Evolutionary conservation across 2,329 filamentous ascomycete genomes (phyloP), one percentile per base, ranked within the genome.

Genomic region (Cordyceps militaris): DNA sequence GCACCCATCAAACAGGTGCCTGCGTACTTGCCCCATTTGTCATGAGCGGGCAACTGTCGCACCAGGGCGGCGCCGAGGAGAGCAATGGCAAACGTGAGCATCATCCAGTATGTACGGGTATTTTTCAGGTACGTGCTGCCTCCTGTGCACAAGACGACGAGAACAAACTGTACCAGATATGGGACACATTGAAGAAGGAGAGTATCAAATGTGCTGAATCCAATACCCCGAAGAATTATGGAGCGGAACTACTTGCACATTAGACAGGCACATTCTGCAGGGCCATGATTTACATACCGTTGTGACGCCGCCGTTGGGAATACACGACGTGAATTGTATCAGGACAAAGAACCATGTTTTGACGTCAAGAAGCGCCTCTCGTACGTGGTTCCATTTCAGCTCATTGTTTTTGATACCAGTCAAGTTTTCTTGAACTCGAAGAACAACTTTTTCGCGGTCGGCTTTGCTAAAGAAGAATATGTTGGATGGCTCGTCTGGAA

Each of bases 281-380:
- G 48, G 32, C 48, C 7, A 23, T 40, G 13, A n/a, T 51, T 21
- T 21, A 60, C 52, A 46, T 46, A 32, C 52, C 5, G 80, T 82
- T 0, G 77, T 75, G 36, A 84, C 82, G 3, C 82, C 81, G 0
- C 82, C 81, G 52, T 76, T 81, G 0, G 81, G 76, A 23, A 86
- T 69, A 1, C 68, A 70, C 10, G 2, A 49, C 5, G 1, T 4
- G 0, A 1, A 6, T 2, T 77, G 58, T 77, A 69, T 1, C 65
- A 61, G 44, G 75, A 75, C 71, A 72, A 76, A 1, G 3, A 70
- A 66, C 71, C 72, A 77, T 0, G 74, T 76, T 62, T 76, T 76
- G 0, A 66, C n/a, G 47, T 77, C 75, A 7, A 67, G 46, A 6
- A 73, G 40, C 0, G 69, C 68, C 60, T 77, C 75, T 57, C 63